Evolutionary conservation across 352 stramenopile species (phyloP), one percentile per base, ranked within the genome.

Genomic region (Phytophthora sp.): DNA sequence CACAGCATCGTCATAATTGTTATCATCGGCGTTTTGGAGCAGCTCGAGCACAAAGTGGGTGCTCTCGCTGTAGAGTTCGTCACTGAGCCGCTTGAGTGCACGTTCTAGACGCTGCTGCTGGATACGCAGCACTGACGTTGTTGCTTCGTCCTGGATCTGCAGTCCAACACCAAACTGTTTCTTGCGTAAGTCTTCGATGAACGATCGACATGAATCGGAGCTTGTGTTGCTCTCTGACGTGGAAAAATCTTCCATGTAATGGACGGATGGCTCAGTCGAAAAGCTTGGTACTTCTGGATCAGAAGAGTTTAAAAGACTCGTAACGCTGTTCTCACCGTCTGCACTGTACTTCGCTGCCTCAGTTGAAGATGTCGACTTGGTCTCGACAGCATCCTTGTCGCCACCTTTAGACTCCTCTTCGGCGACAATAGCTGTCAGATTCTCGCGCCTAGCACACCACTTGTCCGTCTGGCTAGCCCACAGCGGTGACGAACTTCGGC

Each of bases 31-130:
- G 29, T 97, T 97, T 46, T 97, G 89, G 13, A 97, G 72, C 24
- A 97, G 50, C 62, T 97, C 89, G 20, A 97, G 77, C 46, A 96
- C 82, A 45, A 97, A 97, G 56, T 97, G 89, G 4, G 88, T 94
- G 50, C 89, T 93, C 35, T 91, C 84, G 30, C 85, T 93, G 67
- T 96, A 96, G 4, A 96, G 68, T 36, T 96, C 88, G 47, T 93
- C 88, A 50, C 88, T 96, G 0, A 96, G 69, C 3, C 88, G 82
- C 60, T 94, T 93, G n/a, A 96, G 72, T 13, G 88, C 88, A 13
- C 88, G 81, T 42, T 94, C 86, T 8, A 96, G 72, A 5, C 88
- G 83, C 49, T 91, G 76, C 16, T 92, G 84, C 61, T 96, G 88
- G n/a, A 84, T 84, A 18, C 68, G 65, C 27, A 95, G 52, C 5